phyloP scores from a whole-genome alignment of 495 filamentous ascomycete genomes.

The Lasiosphaeris hirsuta region DNA sequence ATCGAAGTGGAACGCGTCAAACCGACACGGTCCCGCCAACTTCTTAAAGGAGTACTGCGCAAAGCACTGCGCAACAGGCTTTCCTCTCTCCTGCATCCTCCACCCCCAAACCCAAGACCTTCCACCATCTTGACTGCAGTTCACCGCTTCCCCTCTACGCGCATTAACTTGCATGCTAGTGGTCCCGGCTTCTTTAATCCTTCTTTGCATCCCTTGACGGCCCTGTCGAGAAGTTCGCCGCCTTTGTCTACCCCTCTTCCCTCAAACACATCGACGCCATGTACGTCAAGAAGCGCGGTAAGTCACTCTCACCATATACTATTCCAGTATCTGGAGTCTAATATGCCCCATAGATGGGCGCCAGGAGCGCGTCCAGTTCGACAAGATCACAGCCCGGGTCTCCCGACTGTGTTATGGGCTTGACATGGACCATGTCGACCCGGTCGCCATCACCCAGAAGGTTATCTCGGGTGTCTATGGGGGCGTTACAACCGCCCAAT shows the following conservation, averaged over 20 bases:
- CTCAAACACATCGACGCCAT: conserved; percentile 33
- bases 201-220: not conserved
- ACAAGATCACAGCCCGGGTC: conserved; percentile 99
- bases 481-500: conserved; percentile 90
- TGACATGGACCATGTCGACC: conserved; percentile 94
- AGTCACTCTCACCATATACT: conserved; percentile 19
- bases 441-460: conserved; percentile 96
- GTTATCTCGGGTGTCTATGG: conserved; percentile 99
- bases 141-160: not conserved
- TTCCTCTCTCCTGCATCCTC: conserved; percentile 8
- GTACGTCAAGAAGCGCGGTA: conserved; percentile 61
- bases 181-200: conserved; percentile 5
- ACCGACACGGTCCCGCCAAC: conserved; percentile 12
- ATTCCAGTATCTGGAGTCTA: conserved; percentile 19
- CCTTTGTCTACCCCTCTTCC: conserved; percentile 9
- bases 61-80: conserved; percentile 13
- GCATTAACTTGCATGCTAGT: conserved; percentile 10
- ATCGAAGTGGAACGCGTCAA: conserved; percentile 12
- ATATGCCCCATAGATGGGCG: conserved; percentile 69
- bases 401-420: conserved; percentile 96
- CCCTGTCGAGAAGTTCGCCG: conserved; percentile 7
- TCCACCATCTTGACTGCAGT: not conserved
- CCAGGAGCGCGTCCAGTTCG: conserved; percentile 99
- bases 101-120: conserved; percentile 6
- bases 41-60: conserved; percentile 17